Percentiles rank a stretch among this genome's conserved stretches.
Evolutionary conservation across 2,329 filamentous ascomycete species (phyloP).

Genomic region (Hypoxylon sp.): DNA sequence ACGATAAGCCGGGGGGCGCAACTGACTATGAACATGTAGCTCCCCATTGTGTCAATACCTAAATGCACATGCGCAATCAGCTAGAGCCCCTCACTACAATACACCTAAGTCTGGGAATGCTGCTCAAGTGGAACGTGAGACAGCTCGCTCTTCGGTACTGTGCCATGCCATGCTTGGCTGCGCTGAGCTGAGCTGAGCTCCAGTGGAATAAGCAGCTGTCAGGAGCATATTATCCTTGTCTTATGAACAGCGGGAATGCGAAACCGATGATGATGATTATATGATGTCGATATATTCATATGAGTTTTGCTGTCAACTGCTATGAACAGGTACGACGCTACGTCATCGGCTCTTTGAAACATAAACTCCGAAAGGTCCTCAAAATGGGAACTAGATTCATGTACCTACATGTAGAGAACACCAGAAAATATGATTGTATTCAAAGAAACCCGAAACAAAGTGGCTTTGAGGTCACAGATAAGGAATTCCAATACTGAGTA

Average conservation of each 20-base stretch:
- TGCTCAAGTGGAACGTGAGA: slow-evolving; percentile 18
- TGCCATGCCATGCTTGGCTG: slow-evolving; percentile 14
- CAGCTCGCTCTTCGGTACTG: slow-evolving; percentile 4
- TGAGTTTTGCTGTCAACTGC: slow-evolving; percentile 18
- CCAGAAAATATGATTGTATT: neutral
- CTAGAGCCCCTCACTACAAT: slow-evolving; percentile 28
- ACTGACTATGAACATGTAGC: slow-evolving; percentile 21
- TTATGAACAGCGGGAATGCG: slow-evolving; percentile 8
- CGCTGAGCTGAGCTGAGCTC: slow-evolving; percentile 14
- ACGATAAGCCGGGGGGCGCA: slow-evolving; percentile 32
- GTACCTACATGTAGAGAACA: neutral
- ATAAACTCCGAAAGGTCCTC: slow-evolving; percentile 16
- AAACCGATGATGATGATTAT: slow-evolving; percentile 9
- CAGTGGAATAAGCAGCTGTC: slow-evolving; percentile 16
- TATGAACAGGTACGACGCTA: slow-evolving; percentile 16
- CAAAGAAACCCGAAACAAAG: neutral
- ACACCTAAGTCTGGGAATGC: slow-evolving; percentile 24
- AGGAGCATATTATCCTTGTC: slow-evolving; percentile 21
- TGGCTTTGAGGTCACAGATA: slow-evolving; percentile 14
- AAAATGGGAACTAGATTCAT: slow-evolving; percentile 1
- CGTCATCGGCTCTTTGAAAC: slow-evolving; percentile 36
- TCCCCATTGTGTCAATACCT: slow-evolving; percentile 29
- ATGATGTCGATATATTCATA: slow-evolving; percentile 35
- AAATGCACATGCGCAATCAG: slow-evolving; percentile 40
- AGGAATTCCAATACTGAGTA: slow-evolving; percentile 11